Conservation (phyloP, 768 basidiomycete species). For the Tubosaeta brunneosetosa region DNA sequence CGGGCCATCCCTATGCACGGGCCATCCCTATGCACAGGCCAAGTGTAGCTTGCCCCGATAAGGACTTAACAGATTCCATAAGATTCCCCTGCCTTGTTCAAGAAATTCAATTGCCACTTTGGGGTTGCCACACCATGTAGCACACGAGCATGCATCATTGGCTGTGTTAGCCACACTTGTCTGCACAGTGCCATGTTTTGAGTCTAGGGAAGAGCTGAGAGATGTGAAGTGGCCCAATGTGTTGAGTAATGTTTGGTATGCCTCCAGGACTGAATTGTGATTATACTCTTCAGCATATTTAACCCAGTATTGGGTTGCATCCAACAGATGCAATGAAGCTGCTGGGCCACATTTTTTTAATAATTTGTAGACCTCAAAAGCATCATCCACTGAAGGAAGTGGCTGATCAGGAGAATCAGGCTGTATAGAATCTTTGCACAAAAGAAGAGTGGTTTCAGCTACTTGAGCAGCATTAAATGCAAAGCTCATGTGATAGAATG, state of each 20-base stretch:
- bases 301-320: background rate
- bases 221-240: background rate
- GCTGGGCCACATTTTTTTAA: background rate
- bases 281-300: background rate
- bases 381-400: background rate
- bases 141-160: background rate
- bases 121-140: background rate
- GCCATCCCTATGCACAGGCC: too few relatives aligned
- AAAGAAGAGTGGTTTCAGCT: background rate
- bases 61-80: background rate
- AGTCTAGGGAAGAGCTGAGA: background rate
- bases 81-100: background rate
- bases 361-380: background rate
- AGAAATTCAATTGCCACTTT: background rate
- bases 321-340: background rate
- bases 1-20: too few relatives aligned
- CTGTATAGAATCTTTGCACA: background rate
- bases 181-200: background rate
- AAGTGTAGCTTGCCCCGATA: too few relatives aligned
- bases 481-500: background rate
- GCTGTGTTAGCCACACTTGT: background rate
- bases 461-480: background rate
- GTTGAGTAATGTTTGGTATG: background rate
- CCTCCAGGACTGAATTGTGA: background rate
- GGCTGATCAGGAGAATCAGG: background rate